Base-by-base conservation (phyloP, 2,329 filamentous ascomycete genomes). In the Claviceps africana region DNA sequence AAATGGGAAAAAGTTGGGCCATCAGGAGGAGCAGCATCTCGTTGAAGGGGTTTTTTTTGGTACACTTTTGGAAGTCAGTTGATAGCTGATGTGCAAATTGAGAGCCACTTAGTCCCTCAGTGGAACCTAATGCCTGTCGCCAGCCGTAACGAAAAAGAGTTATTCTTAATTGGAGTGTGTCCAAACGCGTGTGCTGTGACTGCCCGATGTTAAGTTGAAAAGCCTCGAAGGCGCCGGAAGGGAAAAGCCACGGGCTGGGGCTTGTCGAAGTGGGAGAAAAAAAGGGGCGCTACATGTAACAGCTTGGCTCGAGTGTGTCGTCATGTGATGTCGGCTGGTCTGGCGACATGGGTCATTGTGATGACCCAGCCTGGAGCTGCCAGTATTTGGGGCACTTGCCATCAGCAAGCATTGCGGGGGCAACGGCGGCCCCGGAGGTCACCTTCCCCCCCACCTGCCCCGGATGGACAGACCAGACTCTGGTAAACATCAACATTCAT, bases 61-160 rank as follows among this genome's bases (percentile, higher is more conserved):
- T 47, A 51, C 44, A 54, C 45, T 59, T 59, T 58, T 59, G 57
- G 57, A 56, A 51, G 54, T 52, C 53, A 51, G 48, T 54, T 57
- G 53, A 57, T 54, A 52, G 54, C 53, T 56, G 43, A 50, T 52
- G 52, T 55, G 52, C 51, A 54, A 49, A 46, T 55, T 51, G 51
- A 44, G 43, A 53, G 53, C 53, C 45, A 55, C 53, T 33, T 55
- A 55, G 31, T 47, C 31, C 39, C 51, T 48, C 51, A 44, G 45
- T 43, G 51, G 53, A 43, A 47, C 51, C 48, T 55, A 51, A 53
- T 53, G 15, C 31, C 21, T 51, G 48, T 51, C 40, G 22, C 43
- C 40, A 51, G 9, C 42, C 51, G 53, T 49, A 53, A 39, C 3
- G 25, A 31, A 43, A 45, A 35, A 30, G 17, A 50, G 44, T 40